Conservation (phyloP, 129 eudicot genomes). For the Chrysanthemum makinoi region DNA sequence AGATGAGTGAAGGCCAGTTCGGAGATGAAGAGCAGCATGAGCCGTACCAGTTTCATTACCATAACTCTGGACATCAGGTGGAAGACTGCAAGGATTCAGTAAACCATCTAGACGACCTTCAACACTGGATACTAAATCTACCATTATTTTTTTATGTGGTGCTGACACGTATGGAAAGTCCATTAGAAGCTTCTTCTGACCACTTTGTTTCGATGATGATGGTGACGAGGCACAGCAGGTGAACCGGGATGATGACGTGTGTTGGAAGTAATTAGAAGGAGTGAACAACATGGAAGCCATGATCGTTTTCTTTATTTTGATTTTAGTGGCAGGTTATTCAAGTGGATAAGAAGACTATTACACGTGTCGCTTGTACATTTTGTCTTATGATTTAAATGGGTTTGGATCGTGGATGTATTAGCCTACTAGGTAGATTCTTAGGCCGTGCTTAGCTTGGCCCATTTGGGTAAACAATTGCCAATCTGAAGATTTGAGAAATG, state of each 20-base stretch:
- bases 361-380: too few relatives aligned
- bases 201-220: conserved; percentile 9
- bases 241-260: neutral
- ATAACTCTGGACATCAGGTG: conserved; percentile 63
- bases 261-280: neutral
- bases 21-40: conserved; percentile 59
- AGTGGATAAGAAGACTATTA: too few relatives aligned
- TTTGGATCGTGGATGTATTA: too few relatives aligned
- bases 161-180: conserved; percentile 66
- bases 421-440: too few relatives aligned
- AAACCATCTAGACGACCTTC: conserved; percentile 44
- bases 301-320: neutral
- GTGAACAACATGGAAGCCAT: conserved; percentile 23
- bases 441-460: too few relatives aligned
- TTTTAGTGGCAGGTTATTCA: too few relatives aligned
- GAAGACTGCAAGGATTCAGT: conserved; percentile 65
- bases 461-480: too few relatives aligned
- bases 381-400: too few relatives aligned
- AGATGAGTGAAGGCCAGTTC: conserved; percentile 67
- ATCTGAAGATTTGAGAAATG: too few relatives aligned
- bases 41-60: conserved; percentile 48
- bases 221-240: conserved; percentile 30
- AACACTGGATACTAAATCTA: conserved; percentile 62
- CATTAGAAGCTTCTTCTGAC: conserved; percentile 28
- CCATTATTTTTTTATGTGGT: conserved; percentile 61